Evolutionary conservation across 495 filamentous ascomycete genomes (phyloP).

Genomic region (Evansstolkia leycettana): DNA sequence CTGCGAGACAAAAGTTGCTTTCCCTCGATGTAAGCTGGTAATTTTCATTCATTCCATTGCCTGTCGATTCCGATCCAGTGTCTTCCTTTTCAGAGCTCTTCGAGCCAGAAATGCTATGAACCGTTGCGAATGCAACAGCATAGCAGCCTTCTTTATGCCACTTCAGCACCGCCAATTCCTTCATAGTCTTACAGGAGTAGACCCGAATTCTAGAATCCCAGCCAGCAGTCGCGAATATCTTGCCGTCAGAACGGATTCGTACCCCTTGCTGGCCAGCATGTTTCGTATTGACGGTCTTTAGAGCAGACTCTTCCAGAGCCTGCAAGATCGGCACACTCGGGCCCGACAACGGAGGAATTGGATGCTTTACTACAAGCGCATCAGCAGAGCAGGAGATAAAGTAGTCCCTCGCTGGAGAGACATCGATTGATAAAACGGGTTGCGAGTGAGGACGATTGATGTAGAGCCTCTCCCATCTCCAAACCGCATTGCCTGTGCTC

Average conservation of each 20-base stretch:
- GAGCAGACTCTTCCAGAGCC: conserved; percentile 23
- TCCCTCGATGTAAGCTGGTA: conserved; percentile 3
- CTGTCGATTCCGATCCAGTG: neutral
- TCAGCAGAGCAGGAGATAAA: conserved; percentile 84
- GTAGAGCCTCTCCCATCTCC: conserved; percentile 56
- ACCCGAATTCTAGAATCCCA: conserved; percentile 79
- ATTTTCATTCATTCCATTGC: neutral
- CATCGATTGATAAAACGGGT: conserved; percentile 70
- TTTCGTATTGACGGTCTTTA: conserved; percentile 59
- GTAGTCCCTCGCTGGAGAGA: conserved; percentile 41
- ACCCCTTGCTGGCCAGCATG: conserved; percentile 85
- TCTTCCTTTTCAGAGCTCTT: neutral
- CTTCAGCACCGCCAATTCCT: conserved; percentile 85
- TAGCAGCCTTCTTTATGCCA: conserved; percentile 92
- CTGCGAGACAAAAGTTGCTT: conserved; percentile 18
- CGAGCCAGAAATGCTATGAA: neutral
- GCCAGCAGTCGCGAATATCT: conserved; percentile 80
- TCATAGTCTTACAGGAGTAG: conserved; percentile 70
- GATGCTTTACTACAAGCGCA: conserved; percentile 50
- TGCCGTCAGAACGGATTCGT: conserved; percentile 64
- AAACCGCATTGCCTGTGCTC: conserved; percentile 5
- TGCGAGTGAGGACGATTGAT: conserved; percentile 59
- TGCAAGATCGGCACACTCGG: conserved; percentile 2
- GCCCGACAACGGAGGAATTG: conserved; percentile 28
- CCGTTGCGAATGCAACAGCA: conserved; percentile 62